Evolutionary conservation across 495 filamentous ascomycete genomes (phyloP).

Genomic region (Clavariopsis aquatica): DNA sequence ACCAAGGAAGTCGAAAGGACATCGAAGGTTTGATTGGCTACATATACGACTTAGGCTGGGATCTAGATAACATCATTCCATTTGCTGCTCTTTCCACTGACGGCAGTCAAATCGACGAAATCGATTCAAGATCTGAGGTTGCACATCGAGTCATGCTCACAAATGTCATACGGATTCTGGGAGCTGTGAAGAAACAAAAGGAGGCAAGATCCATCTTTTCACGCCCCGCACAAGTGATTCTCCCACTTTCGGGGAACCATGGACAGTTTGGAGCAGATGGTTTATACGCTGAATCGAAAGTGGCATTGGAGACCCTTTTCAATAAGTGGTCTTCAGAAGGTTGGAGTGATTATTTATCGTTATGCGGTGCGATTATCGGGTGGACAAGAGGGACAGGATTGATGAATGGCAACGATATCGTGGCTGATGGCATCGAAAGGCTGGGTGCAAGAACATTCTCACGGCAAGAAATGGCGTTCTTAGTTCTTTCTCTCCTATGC

Average conservation of each 20-base stretch:
- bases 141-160: constrained; percentile 26
- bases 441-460: constrained; percentile 33
- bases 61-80: constrained; percentile 40
- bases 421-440: constrained; percentile 35
- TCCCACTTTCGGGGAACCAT: constrained; percentile 42
- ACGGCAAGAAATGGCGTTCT: constrained; percentile 38
- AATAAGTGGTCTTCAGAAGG: constrained; percentile 31
- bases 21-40: constrained; percentile 31
- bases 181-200: constrained; percentile 13
- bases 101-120: constrained; percentile 35
- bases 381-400: constrained; percentile 40
- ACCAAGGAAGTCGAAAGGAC: constrained; percentile 37
- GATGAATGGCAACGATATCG: constrained; percentile 33
- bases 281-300: constrained; percentile 41
- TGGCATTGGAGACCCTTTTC: constrained; percentile 37
- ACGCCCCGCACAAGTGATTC: constrained; percentile 32
- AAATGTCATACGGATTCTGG: constrained; percentile 21
- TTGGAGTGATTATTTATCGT: constrained; percentile 33
- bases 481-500: constrained; percentile 27
- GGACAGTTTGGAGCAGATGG: constrained; percentile 41
- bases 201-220: constrained; percentile 6
- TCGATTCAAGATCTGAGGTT: constrained; percentile 22
- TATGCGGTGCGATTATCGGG: constrained; percentile 41
- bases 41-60: constrained; percentile 34
- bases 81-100: constrained; percentile 41